Percentiles rank a stretch among this genome's conserved stretches.
Conservation (phyloP, 139 green algal species). For the Picochlorum sp. region DNA sequence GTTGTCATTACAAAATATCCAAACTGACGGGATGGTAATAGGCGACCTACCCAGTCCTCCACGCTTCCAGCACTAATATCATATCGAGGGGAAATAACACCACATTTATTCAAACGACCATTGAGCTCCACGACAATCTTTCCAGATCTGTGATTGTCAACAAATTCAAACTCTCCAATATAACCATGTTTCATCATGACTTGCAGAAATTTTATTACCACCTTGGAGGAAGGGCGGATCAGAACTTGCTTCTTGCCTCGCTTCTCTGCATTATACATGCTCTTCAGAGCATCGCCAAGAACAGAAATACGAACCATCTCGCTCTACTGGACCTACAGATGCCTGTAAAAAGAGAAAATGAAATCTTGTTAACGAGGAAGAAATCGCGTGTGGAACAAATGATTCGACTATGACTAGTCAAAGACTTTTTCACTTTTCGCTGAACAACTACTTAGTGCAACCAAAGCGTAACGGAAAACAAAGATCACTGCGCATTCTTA, state of each 20-base stretch:
- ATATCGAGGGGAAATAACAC: slow-evolving; percentile 95
- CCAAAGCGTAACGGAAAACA: no score
- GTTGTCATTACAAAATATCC: slow-evolving; percentile 96
- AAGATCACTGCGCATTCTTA: no score
- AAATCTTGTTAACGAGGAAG: no score
- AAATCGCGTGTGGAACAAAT: no score
- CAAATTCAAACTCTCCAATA: slow-evolving; percentile 98
- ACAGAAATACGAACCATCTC: slow-evolving; percentile 93
- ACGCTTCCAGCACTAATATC: slow-evolving; percentile 73
- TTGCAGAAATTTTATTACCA: slow-evolving; percentile 99
- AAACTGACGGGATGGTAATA: slow-evolving; percentile 97
- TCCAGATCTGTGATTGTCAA: slow-evolving; percentile 94
- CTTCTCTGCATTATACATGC: slow-evolving; percentile 99
- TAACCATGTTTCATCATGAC: slow-evolving; percentile 95
- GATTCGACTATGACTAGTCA: no score
- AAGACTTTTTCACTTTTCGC: no score
- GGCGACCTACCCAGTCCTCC: slow-evolving; percentile 88
- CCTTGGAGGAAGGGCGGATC: slow-evolving; percentile 91
- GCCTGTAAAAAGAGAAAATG: no score
- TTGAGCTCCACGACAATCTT: slow-evolving; percentile 99
- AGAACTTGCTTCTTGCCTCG: slow-evolving; percentile 93
- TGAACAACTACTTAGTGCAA: no score
- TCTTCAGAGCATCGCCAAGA: slow-evolving; percentile 93
- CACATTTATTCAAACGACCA: slow-evolving; percentile 98
- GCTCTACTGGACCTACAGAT: no score